phyloP scores from a whole-genome alignment of 208 protist species.

The Acanthamoeba healyi region DNA sequence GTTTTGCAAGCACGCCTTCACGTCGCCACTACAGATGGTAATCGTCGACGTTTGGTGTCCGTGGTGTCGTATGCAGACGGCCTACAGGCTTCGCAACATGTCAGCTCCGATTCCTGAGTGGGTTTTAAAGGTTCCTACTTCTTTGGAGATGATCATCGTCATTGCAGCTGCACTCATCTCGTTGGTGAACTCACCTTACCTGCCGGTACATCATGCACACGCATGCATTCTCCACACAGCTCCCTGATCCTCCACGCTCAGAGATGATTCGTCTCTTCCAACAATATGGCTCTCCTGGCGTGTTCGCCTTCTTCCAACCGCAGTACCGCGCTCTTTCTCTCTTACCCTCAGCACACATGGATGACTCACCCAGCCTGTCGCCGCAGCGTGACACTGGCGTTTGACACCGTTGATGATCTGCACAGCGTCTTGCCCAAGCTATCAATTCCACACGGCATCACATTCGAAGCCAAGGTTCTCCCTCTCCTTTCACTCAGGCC shows the following conservation, averaged over 20 bases:
- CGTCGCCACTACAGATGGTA: too few species aligned
- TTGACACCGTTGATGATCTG: slow-evolving; percentile 38
- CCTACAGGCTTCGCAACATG: not conserved
- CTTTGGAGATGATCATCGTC: not conserved
- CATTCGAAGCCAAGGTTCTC: not conserved
- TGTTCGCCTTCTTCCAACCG: slow-evolving; percentile 39
- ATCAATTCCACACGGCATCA: slow-evolving; percentile 14
- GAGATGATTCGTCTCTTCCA: slow-evolving; percentile 38
- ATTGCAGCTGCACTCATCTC: too few species aligned
- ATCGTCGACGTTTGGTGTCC: too few species aligned
- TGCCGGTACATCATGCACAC: too few species aligned
- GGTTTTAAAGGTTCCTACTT: not conserved
- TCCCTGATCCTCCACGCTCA: slow-evolving; percentile 18
- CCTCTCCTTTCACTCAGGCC: not conserved
- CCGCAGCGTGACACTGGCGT: slow-evolving; percentile 21
- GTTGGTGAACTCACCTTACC: too few species aligned
- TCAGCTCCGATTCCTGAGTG: slow-evolving; percentile 2
- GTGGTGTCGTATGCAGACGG: not conserved
- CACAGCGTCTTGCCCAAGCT: not conserved
- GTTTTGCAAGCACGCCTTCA: not conserved
- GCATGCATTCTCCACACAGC: too few species aligned
- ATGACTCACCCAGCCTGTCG: not conserved
- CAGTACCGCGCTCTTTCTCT: not conserved
- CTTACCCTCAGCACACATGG: not conserved
- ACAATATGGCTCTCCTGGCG: slow-evolving; percentile 23